These are phyloP conservation scores for Physcia stellaris DNA, from an alignment of 495 filamentous ascomycete species.

Conservation along the genomic window DNA sequence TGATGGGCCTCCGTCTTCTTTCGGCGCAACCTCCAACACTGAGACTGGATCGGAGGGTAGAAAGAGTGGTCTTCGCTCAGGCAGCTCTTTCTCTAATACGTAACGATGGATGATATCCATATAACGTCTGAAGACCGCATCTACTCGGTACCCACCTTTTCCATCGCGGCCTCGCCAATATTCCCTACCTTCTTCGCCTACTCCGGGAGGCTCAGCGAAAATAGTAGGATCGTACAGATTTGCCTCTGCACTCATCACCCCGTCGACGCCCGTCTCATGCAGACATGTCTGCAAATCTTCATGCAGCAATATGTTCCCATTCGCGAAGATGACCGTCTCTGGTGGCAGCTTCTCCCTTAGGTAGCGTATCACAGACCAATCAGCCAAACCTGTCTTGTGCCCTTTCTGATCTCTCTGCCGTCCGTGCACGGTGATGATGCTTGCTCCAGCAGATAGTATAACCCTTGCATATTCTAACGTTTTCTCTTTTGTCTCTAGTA, in stretches of 20 bases:
- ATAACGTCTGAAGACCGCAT: constrained; percentile 76
- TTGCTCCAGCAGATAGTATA: constrained; percentile 78
- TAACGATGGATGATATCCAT: constrained; percentile 75
- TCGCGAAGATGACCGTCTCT: constrained; percentile 89
- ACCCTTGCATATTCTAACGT: constrained; percentile 83
- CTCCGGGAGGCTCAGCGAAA: constrained; percentile 53
- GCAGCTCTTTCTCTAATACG: constrained; percentile 48
- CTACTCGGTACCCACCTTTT: constrained; percentile 76
- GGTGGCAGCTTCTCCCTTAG: constrained; percentile 70
- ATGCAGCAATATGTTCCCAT: constrained; percentile 80
- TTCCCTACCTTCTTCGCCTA: constrained; percentile 51
- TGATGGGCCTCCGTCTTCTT: neutral
- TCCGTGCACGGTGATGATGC: constrained; percentile 86
- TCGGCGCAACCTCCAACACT: neutral
- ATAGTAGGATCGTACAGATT: constrained; percentile 84
- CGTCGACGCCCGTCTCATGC: constrained; percentile 77
- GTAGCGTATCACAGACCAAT: constrained; percentile 75
- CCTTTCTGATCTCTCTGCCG: constrained; percentile 85
- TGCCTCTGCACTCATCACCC: constrained; percentile 89
- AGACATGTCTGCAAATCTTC: constrained; percentile 72
- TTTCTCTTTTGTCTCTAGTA: constrained; percentile 73
- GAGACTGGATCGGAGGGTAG: constrained; percentile 33
- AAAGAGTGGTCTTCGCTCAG: constrained; percentile 56
- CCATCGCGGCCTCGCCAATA: constrained; percentile 79
- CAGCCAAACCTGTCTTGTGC: constrained; percentile 84